Evolutionary conservation across 805 yeast genomes (phyloP), one percentile per base, ranked within the genome.

Genomic region (Monosporozyma yasuniensis): DNA sequence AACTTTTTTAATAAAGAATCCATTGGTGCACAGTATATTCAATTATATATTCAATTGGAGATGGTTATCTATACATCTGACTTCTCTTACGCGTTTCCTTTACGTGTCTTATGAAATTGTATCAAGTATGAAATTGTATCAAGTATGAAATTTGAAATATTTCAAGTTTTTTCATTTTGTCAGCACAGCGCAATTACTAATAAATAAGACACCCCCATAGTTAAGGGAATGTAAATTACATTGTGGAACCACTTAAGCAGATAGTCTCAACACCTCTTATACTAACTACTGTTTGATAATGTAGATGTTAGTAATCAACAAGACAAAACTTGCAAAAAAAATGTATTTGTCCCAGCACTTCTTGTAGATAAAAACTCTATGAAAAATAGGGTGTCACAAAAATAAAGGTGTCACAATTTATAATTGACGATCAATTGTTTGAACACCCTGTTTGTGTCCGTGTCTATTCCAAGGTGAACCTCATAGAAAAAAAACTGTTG

Each of bases 1-100:
- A 56, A 56, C 12, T 46, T 50, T 30, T 46, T 28, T 18, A 56
- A 23, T n/a, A 56, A 30, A 1, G 52, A 25, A 25, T 54, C 56
- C 57, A 56, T 56, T 22, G n/a, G n/a, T n/a, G n/a, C n/a, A n/a
- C n/a, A n/a, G n/a, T n/a, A n/a, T n/a, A n/a, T n/a, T n/a, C n/a
- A n/a, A n/a, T n/a, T n/a, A n/a, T 12, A 12, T 32, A 4, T 14
- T 32, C 14, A 12, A 32, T 4, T 32, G 16, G 14, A 5, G 10
- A 32, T 14, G 4, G 35, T 4, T 12, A 32, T 5, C 4, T 14
- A 32, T 14, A 14, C 14, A 14, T 32, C 14, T 6, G 14, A 6
- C 35, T 32, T 16, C 23, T 1, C 41, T 18, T 37, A 18, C 23
- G 21, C 41, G 21, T 37, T 19, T 9, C 12, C 41, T 37, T 37